Evolutionary conservation across 768 basidiomycete species (phyloP), one percentile per base, ranked within the genome.

Genomic region (Pleurotus platypus): DNA sequence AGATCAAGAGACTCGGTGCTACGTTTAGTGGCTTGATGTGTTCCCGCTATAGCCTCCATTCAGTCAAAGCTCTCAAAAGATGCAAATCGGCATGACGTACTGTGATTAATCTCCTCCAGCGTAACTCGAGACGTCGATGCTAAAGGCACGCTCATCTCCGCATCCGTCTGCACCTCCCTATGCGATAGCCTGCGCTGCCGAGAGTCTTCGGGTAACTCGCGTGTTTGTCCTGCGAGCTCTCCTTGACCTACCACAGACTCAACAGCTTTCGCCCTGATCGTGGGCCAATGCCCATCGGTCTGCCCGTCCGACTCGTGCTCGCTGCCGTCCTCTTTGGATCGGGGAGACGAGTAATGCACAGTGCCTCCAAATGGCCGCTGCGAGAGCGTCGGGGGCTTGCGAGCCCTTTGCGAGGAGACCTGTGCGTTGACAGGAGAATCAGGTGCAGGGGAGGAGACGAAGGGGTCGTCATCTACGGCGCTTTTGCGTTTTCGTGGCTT

Each of bases 381-480:
- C 24, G 61, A 55, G 2, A 26, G 37, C 30, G 51, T 56, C 4
- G 59, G 58, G 20, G 30, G 57, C 27, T 56, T 56, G 40, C 30
- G 55, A 16, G 2, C 42, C 7, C n/a, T 45, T 8, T n/a, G n/a
- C 18, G 12, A 8, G 1, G 51, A 5, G 3, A 18, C 9, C 15
- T n/a, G 18, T 20, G n/a, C n/a, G 1, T 12, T 16, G 50, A 35
- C 13, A 9, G 50, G 35, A 18, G 50, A 16, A 12, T 20, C n/a
- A 15, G 49, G 26, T 27, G 30, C n/a, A 5, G 51, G 51, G 3
- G 39, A 42, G 1, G 51, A 18, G 8, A 30, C 15, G 39, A 54
- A 54, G 8, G 51, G 51, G 24, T 54, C 51, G 39, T 54, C 51
- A 8, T 39, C 51, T 16, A 5, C 51, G 9, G 2, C 20, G 12